Percentiles rank a stretch among this genome's conserved stretches.
phyloP scores from a whole-genome alignment of 805 yeast genomes.

The Phaffomyces antillensis region DNA sequence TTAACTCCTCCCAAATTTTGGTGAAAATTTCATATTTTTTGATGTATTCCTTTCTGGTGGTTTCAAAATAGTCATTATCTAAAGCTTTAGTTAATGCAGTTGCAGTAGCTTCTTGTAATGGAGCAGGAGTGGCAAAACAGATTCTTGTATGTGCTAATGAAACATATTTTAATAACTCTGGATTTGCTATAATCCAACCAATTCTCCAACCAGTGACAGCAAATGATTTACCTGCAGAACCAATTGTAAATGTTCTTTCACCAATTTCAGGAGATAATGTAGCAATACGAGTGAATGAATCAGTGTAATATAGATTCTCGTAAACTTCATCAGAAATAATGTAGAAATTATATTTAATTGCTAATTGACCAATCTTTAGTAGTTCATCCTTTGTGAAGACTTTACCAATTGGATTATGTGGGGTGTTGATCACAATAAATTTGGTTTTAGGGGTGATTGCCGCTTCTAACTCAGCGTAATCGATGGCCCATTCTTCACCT shows the following conservation, averaged over 20 bases:
- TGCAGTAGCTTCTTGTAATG: slow-evolving; percentile 88
- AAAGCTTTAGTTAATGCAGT: slow-evolving; percentile 62
- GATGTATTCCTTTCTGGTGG: slow-evolving; percentile 59
- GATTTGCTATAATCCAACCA: slow-evolving; percentile 90
- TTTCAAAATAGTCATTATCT: slow-evolving; percentile 57
- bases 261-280: slow-evolving; percentile 73
- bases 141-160: slow-evolving; percentile 91
- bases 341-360: slow-evolving; percentile 76
- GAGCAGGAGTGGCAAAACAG: slow-evolving; percentile 86
- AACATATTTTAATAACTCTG: slow-evolving; percentile 74
- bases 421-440: slow-evolving; percentile 82
- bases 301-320: slow-evolving; percentile 74
- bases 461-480: slow-evolving; percentile 67
- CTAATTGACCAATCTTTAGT: slow-evolving; percentile 66
- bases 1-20: slow-evolving; percentile 75
- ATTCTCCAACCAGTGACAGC: slow-evolving; percentile 99
- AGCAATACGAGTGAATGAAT: slow-evolving; percentile 75
- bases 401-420: slow-evolving; percentile 96
- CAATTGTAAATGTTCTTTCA: slow-evolving; percentile 78
- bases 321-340: slow-evolving; percentile 93
- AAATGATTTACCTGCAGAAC: slow-evolving; percentile 95
- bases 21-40: slow-evolving; percentile 70
- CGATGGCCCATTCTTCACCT: slow-evolving; percentile 84
- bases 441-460: slow-evolving; percentile 74
- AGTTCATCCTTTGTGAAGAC: slow-evolving; percentile 75